phyloP scores from a whole-genome alignment of 306 rosid species.

The Dryas octopetala region DNA sequence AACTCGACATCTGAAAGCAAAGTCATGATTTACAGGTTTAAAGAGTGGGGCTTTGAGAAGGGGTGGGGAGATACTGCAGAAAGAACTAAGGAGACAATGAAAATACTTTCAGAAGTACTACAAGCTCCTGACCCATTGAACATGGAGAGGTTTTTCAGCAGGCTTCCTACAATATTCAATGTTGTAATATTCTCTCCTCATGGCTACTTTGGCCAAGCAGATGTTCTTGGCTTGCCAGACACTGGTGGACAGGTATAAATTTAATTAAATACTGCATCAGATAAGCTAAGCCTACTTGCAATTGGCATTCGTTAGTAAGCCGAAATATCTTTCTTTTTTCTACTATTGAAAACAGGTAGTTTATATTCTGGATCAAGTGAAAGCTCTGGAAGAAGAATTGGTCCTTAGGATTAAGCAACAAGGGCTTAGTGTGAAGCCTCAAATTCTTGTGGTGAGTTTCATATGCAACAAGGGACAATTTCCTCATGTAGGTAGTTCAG shows the following conservation, averaged over 20 bases:
- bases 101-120: constrained; percentile 64
- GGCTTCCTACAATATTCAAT: constrained; percentile 75
- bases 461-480: background rate
- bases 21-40: constrained; percentile 47
- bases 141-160: constrained; percentile 63
- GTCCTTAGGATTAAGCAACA: constrained; percentile 67
- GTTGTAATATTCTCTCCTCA: constrained; percentile 83
- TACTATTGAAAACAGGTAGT: constrained; percentile 54
- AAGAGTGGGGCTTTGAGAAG: constrained; percentile 93
- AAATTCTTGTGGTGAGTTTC: constrained; percentile 76
- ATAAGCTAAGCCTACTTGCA: background rate
- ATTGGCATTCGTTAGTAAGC: no score
- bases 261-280: background rate
- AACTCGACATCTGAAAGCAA: constrained; percentile 5
- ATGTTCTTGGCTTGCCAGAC: constrained; percentile 94
- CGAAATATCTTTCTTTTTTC: background rate
- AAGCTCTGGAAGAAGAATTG: constrained; percentile 80
- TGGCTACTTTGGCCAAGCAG: constrained; percentile 93
- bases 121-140: constrained; percentile 82
- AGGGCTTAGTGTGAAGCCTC: constrained; percentile 76
- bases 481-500: background rate
- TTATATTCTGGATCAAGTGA: constrained; percentile 91
- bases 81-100: constrained; percentile 70
- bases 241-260: constrained; percentile 89
- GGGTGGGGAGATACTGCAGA: constrained; percentile 92